These are phyloP conservation scores for Psilocybe tampanensis DNA, from an alignment of 768 basidiomycete genomes.

Conservation along the genomic window DNA sequence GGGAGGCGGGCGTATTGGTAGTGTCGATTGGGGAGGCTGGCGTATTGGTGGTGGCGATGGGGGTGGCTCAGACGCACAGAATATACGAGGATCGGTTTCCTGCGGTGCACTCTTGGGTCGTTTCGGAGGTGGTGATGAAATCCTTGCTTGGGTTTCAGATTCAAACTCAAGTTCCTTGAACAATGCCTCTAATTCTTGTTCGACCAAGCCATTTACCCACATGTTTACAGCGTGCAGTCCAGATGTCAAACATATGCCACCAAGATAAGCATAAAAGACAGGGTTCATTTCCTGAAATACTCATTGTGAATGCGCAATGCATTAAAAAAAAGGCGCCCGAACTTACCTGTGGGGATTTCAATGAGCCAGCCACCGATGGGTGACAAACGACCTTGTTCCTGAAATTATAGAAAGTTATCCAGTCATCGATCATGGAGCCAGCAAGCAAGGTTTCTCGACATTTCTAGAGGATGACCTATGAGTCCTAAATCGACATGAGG, in stretches of 20 bases:
- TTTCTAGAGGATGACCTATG: slow-evolving; percentile 20
- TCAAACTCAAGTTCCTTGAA: slow-evolving; percentile 8
- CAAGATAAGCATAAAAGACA: slow-evolving; percentile 70
- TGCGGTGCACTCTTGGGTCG: slow-evolving; percentile 41
- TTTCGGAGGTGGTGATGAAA: slow-evolving; percentile 39
- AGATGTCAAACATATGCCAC: slow-evolving; percentile 58
- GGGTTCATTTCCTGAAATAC: slow-evolving; percentile 44
- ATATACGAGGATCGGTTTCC: slow-evolving; percentile 24
- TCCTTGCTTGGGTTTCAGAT: slow-evolving; percentile 16
- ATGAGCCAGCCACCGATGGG: slow-evolving; percentile 33
- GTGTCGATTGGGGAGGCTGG: slow-evolving; percentile 11
- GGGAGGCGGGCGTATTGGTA: slow-evolving; percentile 4
- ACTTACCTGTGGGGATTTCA: slow-evolving; percentile 46
- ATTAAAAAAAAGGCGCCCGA: slow-evolving; percentile 11
- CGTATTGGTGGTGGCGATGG: slow-evolving; percentile 22
- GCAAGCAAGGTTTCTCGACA: slow-evolving; percentile 40
- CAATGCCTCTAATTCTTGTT: slow-evolving; percentile 26
- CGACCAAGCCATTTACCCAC: slow-evolving; percentile 55
- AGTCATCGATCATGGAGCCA: slow-evolving; percentile 44
- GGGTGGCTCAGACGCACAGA: slow-evolving; percentile 32
- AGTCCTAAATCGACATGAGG: slow-evolving; percentile 10
- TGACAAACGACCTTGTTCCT: slow-evolving; percentile 51
- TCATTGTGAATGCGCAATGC: slow-evolving; percentile 4
- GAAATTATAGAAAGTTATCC: slow-evolving; percentile 51
- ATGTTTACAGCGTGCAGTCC: slow-evolving; percentile 52